Conservation (phyloP, 2,329 filamentous ascomycete genomes). For the Cercospora citrullina region DNA sequence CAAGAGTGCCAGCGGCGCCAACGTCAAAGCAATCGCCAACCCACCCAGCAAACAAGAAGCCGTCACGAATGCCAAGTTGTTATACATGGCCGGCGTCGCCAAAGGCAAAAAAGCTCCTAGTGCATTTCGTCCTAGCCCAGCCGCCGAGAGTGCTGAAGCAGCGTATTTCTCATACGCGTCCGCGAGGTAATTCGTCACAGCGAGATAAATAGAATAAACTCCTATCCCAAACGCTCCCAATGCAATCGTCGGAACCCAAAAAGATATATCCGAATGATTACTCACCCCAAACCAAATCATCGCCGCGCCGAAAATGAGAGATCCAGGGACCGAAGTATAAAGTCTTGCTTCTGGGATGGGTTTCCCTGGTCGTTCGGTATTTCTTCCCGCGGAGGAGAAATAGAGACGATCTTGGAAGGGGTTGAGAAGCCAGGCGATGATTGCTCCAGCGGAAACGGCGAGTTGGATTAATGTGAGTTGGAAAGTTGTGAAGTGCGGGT, state of each 20-base stretch:
- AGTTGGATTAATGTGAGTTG: slow-evolving; percentile 45
- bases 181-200: slow-evolving; percentile 51
- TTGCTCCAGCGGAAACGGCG: slow-evolving; percentile 45
- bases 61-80: slow-evolving; percentile 48
- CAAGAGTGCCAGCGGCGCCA: slow-evolving; percentile 45
- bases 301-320: slow-evolving; percentile 47
- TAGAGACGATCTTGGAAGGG: slow-evolving; percentile 44
- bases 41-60: slow-evolving; percentile 49
- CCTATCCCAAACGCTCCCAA: slow-evolving; percentile 52
- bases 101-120: slow-evolving; percentile 50
- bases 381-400: slow-evolving; percentile 37
- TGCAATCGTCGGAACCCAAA: slow-evolving; percentile 52
- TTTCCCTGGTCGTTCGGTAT: slow-evolving; percentile 32
- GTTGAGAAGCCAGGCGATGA: slow-evolving; percentile 42
- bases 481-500: slow-evolving; percentile 39
- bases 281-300: slow-evolving; percentile 56
- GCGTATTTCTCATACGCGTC: slow-evolving; percentile 52
- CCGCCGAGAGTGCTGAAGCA: slow-evolving; percentile 47
- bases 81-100: slow-evolving; percentile 48
- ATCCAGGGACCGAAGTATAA: slow-evolving; percentile 44
- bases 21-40: slow-evolving; percentile 43
- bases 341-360: slow-evolving; percentile 45
- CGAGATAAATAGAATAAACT: slow-evolving; percentile 54
- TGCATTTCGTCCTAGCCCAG: slow-evolving; percentile 48
- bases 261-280: slow-evolving; percentile 36